Conservation (phyloP, 2,329 filamentous ascomycete genomes). For the Monosporascus ibericus region DNA sequence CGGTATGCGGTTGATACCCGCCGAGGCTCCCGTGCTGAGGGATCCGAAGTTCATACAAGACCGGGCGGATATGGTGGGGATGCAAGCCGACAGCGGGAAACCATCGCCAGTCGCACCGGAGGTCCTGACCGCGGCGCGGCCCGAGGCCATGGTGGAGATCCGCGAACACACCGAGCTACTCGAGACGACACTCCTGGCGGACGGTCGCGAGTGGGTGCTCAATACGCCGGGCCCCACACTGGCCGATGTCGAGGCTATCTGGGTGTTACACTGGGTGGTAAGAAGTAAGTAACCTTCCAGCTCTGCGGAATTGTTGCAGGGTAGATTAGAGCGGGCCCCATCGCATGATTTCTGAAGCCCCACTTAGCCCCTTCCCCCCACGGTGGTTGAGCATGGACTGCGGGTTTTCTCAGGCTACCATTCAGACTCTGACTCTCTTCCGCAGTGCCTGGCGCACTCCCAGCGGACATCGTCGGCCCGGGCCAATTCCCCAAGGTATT, state of each 20-base stretch:
- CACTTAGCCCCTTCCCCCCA: too few species aligned
- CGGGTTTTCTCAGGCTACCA: too few species aligned
- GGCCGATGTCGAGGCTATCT: conserved; percentile 64
- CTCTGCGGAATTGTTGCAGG: conserved; percentile 25
- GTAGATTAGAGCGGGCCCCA: conserved; percentile 8
- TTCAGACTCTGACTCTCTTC: too few species aligned
- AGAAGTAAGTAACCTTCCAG: neutral
- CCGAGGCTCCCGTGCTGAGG: conserved; percentile 44
- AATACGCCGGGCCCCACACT: conserved; percentile 44
- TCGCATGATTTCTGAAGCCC: too few species aligned
- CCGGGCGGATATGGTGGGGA: conserved; percentile 33
- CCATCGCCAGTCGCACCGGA: conserved; percentile 18
- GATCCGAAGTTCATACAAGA: conserved; percentile 57
- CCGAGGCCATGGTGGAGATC: conserved; percentile 52
- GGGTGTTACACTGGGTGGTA: conserved; percentile 58
- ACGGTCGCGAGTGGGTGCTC: conserved; percentile 62
- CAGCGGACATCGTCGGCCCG: conserved; percentile 43
- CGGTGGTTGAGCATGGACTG: too few species aligned
- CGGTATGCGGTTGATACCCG: conserved; percentile 50
- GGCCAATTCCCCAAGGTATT: conserved; percentile 53
- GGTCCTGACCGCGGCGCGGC: conserved; percentile 26
- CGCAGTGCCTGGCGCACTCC: conserved; percentile 48
- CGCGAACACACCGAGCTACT: conserved; percentile 49
- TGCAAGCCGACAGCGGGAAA: conserved; percentile 1
- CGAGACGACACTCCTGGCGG: conserved; percentile 56